phyloP scores from a whole-genome alignment of 2,329 filamentous ascomycete genomes.

The Penicillium glabrum region DNA sequence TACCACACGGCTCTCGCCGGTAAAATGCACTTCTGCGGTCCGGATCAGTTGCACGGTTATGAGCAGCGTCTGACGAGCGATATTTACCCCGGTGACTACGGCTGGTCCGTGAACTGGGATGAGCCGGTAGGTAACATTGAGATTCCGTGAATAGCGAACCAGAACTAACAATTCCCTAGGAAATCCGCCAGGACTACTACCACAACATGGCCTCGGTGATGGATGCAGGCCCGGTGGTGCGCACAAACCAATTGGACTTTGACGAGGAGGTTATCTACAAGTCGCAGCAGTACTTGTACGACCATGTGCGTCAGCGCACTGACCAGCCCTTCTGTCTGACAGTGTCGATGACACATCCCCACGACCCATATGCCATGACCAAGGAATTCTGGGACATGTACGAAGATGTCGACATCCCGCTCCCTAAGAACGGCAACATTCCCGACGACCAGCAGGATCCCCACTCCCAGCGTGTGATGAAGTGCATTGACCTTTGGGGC shows the following conservation, averaged over 20 bases:
- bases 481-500: conserved; percentile 83
- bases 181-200: conserved; percentile 80
- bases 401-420: conserved; percentile 80
- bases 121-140: conserved; percentile 59
- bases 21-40: conserved; percentile 95
- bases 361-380: conserved; percentile 93
- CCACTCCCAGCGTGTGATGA: conserved; percentile 82
- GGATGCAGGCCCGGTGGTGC: conserved; percentile 82
- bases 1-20: conserved; percentile 90
- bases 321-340: conserved; percentile 83
- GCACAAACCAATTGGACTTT: conserved; percentile 93
- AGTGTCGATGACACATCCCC: conserved; percentile 89
- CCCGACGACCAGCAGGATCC: conserved; percentile 79
- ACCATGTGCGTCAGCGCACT: conserved; percentile 79
- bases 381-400: conserved; percentile 93
- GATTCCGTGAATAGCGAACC: neutral
- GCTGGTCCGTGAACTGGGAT: conserved; percentile 96
- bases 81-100: conserved; percentile 92
- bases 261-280: conserved; percentile 96
- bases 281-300: conserved; percentile 84
- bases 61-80: conserved; percentile 91
- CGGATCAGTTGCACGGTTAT: conserved; percentile 88
- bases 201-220: conserved; percentile 93
- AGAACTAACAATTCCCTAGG: conserved; percentile 21
- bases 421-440: conserved; percentile 72